These are phyloP conservation scores for Aspergillus arachidicola DNA, from an alignment of 2,329 filamentous ascomycete genomes.

Conservation along the genomic window DNA sequence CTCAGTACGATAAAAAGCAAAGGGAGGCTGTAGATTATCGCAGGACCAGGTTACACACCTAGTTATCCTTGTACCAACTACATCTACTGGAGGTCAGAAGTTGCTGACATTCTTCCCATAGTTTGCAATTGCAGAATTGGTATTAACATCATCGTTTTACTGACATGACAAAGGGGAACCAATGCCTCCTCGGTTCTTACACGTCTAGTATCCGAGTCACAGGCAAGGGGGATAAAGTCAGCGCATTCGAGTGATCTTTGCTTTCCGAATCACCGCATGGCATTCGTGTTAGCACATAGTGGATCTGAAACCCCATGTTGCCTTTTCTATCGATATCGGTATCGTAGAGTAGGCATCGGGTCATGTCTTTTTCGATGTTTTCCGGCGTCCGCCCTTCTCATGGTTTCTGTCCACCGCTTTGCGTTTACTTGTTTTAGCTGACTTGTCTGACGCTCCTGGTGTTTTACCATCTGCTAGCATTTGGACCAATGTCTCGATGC, in stretches of 20 bases:
- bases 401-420: background rate
- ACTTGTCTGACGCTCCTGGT: background rate
- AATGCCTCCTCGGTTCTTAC: background rate
- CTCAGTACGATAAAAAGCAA: too few relatives aligned
- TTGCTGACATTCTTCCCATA: background rate
- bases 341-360: background rate
- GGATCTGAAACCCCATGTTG: background rate
- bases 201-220: background rate
- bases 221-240: background rate
- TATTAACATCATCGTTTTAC: background rate
- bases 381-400: background rate
- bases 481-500: constrained; percentile 48
- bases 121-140: background rate
- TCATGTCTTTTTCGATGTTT: background rate
- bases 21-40: too few relatives aligned
- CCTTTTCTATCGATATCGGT: background rate
- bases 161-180: background rate
- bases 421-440: background rate
- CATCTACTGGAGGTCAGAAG: background rate
- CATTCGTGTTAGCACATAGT: background rate
- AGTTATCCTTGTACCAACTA: background rate
- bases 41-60: too few relatives aligned
- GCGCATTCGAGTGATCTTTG: background rate
- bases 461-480: constrained; percentile 35
- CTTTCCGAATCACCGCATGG: background rate